Evolutionary conservation across 768 basidiomycete genomes (phyloP), one percentile per base, ranked within the genome.

Genomic region (Heimioporus sp.): DNA sequence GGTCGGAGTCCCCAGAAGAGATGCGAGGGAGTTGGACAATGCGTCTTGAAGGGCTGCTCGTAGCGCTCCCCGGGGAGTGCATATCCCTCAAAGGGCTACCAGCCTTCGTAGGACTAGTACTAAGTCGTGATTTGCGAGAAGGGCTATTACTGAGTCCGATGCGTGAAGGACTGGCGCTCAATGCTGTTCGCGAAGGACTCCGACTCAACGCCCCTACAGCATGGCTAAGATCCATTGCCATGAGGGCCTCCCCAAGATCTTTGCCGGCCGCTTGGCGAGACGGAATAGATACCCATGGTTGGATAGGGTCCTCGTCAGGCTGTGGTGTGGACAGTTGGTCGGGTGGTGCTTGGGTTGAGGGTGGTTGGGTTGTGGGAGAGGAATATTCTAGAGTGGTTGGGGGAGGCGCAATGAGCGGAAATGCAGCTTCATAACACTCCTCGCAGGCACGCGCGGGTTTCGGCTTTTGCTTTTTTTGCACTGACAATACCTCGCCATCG

Each of bases 351-450:
- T 24, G 54, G 36, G 43, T 53, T 19, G 54, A 49, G 17, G 54
- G 45, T 6, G 43, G 38, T 17, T 49, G 63, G 3, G 42, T 49
- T 28, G 52, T 41, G 2, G 48, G 38, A 37, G 57, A 56, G 4
- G 48, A 42, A 42, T 15, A 15, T 17, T 54, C 61, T n/a, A 49
- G 10, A n/a, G 36, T 24, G 2, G n/a, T 30, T 11, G 17, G 20
- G 9, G 46, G 38, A 3, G 56, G 36, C 24, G 36, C 1, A 17
- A 61, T 38, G 31, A 87, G 50, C 0, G 91, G 91, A 58, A 96
- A 96, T 16, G 94, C 87, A 12, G 86, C 80, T 55, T 91, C 88
- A 61, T 86, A 96, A 68, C 93, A 96, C 2, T 86, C 79, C 49
- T 90, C 85, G 65, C 93, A 96, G 8, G 92, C 86, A 4, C 93